Percentiles rank a stretch among this genome's conserved stretches.
These are phyloP conservation scores for Pyrrhoderma lamaoense DNA, from an alignment of 1,284 basidiomycete genomes.

Conservation along the genomic window DNA sequence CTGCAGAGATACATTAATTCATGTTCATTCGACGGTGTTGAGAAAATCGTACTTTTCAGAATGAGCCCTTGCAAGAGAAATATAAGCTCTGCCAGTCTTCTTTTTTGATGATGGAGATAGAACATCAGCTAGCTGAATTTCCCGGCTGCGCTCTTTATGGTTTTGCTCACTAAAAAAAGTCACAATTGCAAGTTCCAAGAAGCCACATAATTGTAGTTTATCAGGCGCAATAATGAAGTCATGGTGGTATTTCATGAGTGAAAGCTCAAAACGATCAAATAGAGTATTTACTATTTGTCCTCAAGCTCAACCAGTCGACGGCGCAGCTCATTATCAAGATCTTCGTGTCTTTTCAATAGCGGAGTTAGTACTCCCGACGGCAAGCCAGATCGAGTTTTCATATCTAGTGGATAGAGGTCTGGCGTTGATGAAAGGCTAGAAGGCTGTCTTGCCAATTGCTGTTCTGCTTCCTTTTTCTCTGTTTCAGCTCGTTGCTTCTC, in stretches of 20 bases:
- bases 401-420: conserved; percentile 10
- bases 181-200: no score
- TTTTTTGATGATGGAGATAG: conserved; percentile 65
- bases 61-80: conserved; percentile 66
- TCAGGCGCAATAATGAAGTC: no score
- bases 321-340: conserved; percentile 59
- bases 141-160: conserved; percentile 32
- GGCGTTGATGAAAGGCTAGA: conserved; percentile 14
- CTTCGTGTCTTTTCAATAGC: conserved; percentile 52
- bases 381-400: conserved; percentile 22
- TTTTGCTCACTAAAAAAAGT: conserved; percentile 42
- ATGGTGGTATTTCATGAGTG: background rate
- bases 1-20: conserved; percentile 30
- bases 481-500: conserved; percentile 37
- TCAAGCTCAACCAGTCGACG: conserved; percentile 59
- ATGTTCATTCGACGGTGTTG: background rate
- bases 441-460: conserved; percentile 13
- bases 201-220: no score
- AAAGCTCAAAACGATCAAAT: conserved; percentile 1
- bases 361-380: conserved; percentile 56
- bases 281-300: conserved; percentile 51
- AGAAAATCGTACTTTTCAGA: conserved; percentile 54
- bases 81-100: conserved; percentile 69
- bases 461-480: conserved; percentile 24
- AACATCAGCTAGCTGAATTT: conserved; percentile 48